Percentiles rank a stretch among this genome's conserved stretches.
Evolutionary conservation across 1,139 yeast genomes (phyloP).

Genomic region (Sugiyamaella sp.): DNA sequence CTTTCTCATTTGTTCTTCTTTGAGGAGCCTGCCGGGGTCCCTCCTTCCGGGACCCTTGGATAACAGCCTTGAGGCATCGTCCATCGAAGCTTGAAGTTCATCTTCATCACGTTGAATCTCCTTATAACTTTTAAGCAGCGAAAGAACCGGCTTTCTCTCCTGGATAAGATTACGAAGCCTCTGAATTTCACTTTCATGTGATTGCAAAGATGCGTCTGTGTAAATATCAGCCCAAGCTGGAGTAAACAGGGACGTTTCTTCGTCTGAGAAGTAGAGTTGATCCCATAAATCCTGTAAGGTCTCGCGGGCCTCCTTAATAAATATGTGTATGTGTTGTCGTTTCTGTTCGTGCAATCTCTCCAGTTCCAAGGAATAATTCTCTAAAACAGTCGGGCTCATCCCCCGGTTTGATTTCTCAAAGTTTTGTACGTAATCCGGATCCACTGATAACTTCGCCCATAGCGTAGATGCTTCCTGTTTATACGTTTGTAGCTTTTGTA

Average conservation of each 20-base stretch:
- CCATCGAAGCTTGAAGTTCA: slow-evolving; percentile 67
- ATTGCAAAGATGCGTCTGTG: slow-evolving; percentile 56
- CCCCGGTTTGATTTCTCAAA: slow-evolving; percentile 42
- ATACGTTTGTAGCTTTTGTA: slow-evolving; percentile 18
- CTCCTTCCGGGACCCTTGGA: slow-evolving; percentile 55
- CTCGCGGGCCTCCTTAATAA: slow-evolving; percentile 62
- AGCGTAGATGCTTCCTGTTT: slow-evolving; percentile 30
- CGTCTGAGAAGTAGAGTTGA: slow-evolving; percentile 58
- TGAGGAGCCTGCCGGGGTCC: slow-evolving; percentile 68
- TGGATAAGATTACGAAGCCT: slow-evolving; percentile 54
- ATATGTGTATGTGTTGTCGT: slow-evolving; percentile 63
- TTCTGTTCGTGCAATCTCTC: slow-evolving; percentile 62
- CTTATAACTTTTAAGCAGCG: slow-evolving; percentile 56
- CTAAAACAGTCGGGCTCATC: slow-evolving; percentile 38
- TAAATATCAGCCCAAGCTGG: slow-evolving; percentile 47
- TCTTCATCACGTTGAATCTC: slow-evolving; percentile 62
- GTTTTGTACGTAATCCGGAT: slow-evolving; percentile 23
- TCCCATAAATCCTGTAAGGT: slow-evolving; percentile 67
- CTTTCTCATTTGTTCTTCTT: slow-evolving; percentile 79
- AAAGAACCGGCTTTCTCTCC: slow-evolving; percentile 58
- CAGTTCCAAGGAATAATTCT: slow-evolving; percentile 55
- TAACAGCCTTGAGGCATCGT: slow-evolving; percentile 77
- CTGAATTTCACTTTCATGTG: slow-evolving; percentile 66
- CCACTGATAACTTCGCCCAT: slow-evolving; percentile 38
- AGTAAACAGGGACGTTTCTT: slow-evolving; percentile 46